Percentiles rank a stretch among this genome's conserved stretches.
Conservation (phyloP, 768 basidiomycete species). For the Termitomyces heimii region DNA sequence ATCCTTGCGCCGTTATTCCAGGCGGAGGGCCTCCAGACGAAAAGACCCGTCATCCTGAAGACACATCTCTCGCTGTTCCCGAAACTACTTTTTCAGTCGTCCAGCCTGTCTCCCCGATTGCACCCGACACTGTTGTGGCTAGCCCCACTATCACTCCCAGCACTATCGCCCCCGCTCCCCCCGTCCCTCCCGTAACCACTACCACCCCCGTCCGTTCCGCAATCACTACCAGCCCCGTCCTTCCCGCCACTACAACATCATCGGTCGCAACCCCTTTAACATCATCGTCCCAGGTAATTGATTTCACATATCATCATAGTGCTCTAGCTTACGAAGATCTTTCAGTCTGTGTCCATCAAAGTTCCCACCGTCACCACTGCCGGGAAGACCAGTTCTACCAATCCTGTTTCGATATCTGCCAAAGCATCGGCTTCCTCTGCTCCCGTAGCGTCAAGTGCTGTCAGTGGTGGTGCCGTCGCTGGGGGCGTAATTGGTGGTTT, state of each 20-base stretch:
- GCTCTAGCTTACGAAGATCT: neutral
- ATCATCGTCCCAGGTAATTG: neutral
- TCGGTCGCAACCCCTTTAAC: neutral
- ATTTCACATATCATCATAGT: neutral
- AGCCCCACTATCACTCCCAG: neutral
- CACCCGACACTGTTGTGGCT: neutral
- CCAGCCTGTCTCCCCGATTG: neutral
- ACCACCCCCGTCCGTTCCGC: neutral
- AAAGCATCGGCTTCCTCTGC: neutral
- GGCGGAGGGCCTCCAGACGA: neutral
- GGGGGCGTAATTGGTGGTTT: conserved; percentile 21
- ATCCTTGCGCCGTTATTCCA: neutral
- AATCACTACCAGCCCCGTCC: neutral
- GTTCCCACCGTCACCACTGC: neutral
- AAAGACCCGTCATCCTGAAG: neutral
- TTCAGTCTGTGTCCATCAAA: neutral
- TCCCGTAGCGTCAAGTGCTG: conserved; percentile 3
- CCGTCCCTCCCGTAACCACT: neutral
- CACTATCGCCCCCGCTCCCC: neutral
- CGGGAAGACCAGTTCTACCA: neutral
- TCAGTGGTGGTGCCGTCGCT: conserved; percentile 19
- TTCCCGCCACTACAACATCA: neutral
- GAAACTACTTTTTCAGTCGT: neutral
- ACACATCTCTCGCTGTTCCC: neutral
- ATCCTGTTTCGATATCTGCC: neutral